Evolutionary conservation across 257 asterid genomes (phyloP), one percentile per base, ranked within the genome.

Genomic region (Euphrasia confusa): DNA sequence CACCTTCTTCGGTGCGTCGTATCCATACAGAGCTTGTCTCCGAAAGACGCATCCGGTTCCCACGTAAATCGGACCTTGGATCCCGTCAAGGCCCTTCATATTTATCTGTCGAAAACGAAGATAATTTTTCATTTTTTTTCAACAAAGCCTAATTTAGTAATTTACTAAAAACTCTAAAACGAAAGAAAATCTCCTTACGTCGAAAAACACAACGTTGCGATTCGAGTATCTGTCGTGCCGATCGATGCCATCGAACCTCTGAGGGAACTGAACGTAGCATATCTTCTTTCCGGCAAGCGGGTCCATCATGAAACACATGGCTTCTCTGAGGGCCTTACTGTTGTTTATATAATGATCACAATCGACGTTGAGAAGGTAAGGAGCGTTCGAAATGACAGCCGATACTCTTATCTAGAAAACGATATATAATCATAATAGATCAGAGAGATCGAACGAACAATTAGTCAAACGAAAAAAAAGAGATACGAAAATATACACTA

Each of bases 251-350:
- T 84, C 93, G 18, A 84, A 84, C 66, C 89, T 78, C 60, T 82
- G 93, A 70, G 93, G 93, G 75, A 84, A 84, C 50, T 84, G 93
- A 32, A 84, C 89, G 2, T 84, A 84, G 83, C 93, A 84, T 70
- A 84, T 80, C 58, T 84, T 81, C 75, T 84, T 82, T 44, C 93
- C 93, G 1, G 83, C 55, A 62, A 75, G 78, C 5, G 91, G 88
- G 75, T 84, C 93, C 93, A 84, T 84, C 84, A 84, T 73, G 77
- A 82, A 84, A 66, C 93, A 84, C 89, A 82, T 84, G 24, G 89
- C 70, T 82, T 84, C 93, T 33, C 93, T 76, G 7, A 84, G 78
- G 27, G 86, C 92, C 75, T 79, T 81, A 70, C 86, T 77, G 81
- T 84, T 84, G 35, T 82, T 79, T 69, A 84, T 82, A 15, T 84